Evolutionary conservation across 1,284 basidiomycete species (phyloP).

Genomic region (Stereum hirsutum): DNA sequence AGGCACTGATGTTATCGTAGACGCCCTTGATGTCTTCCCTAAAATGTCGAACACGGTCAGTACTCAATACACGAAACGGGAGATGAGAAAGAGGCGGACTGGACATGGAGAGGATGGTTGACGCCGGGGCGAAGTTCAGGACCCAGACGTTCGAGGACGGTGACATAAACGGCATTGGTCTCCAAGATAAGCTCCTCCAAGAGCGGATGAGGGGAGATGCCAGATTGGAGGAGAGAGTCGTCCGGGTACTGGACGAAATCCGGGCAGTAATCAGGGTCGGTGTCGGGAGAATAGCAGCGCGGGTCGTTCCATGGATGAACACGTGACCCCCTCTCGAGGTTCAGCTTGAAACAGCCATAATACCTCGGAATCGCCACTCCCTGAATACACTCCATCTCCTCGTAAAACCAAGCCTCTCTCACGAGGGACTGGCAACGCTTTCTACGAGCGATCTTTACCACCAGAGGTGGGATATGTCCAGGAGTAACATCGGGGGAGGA

Average conservation of each 20-base stretch:
- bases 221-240: neutral
- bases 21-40: neutral
- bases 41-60: neutral
- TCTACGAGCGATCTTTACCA: neutral
- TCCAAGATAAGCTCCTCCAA: neutral
- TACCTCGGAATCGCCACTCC: too few relatives aligned
- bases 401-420: too few relatives aligned
- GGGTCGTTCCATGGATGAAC: too few relatives aligned
- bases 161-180: neutral
- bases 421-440: neutral
- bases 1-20: neutral
- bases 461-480: neutral
- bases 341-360: too few relatives aligned
- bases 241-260: neutral
- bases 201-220: neutral
- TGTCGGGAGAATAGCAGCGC: too few relatives aligned
- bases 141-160: neutral
- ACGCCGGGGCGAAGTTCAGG: neutral
- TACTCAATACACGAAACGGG: neutral
- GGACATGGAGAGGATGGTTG: neutral
- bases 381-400: too few relatives aligned
- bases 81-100: neutral
- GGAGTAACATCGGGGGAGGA: neutral
- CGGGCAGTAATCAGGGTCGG: neutral
- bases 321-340: too few relatives aligned